Conservation (phyloP, 345 rosid species). For the Erucastrum elatum region DNA sequence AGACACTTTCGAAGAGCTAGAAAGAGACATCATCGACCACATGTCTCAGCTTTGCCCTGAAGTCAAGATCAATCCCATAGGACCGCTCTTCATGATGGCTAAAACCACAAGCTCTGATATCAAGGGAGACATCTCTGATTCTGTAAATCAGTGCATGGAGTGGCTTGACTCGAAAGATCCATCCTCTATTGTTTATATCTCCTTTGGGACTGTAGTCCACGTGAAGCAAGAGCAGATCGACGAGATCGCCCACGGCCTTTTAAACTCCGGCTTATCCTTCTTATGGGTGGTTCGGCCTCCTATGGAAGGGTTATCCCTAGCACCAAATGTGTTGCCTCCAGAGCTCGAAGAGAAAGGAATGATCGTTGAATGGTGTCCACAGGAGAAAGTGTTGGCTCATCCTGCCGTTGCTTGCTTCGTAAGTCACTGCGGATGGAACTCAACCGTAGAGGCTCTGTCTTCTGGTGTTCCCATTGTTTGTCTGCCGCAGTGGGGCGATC, state of each 20-base stretch:
- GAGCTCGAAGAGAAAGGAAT: slow-evolving; percentile 23
- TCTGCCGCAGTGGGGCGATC: slow-evolving; percentile 84
- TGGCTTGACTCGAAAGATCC: slow-evolving; percentile 47
- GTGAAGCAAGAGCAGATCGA: background rate
- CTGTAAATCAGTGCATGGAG: slow-evolving; percentile 49
- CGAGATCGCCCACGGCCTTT: background rate
- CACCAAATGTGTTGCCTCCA: slow-evolving; percentile 12
- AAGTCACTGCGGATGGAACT: slow-evolving; percentile 44
- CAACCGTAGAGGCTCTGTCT: slow-evolving; percentile 66
- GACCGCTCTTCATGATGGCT: slow-evolving; percentile 63
- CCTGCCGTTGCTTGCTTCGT: slow-evolving; percentile 35
- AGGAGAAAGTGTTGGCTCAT: slow-evolving; percentile 37
- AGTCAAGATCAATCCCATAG: slow-evolving; percentile 47
- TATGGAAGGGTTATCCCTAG: background rate
- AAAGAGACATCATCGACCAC: slow-evolving; percentile 54
- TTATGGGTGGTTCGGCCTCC: slow-evolving; percentile 5
- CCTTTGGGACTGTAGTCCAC: background rate
- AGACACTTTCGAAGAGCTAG: slow-evolving; percentile 70
- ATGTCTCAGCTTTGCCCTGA: slow-evolving; percentile 54
- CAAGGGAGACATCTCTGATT: slow-evolving; percentile 51
- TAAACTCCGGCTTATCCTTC: background rate
- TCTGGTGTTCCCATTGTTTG: slow-evolving; percentile 69
- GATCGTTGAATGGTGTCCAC: slow-evolving; percentile 40
- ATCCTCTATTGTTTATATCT: background rate
- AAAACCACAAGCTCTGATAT: slow-evolving; percentile 32